These are phyloP conservation scores for Pyricularia grisea DNA, from an alignment of 2,329 filamentous ascomycete species.

Conservation along the genomic window DNA sequence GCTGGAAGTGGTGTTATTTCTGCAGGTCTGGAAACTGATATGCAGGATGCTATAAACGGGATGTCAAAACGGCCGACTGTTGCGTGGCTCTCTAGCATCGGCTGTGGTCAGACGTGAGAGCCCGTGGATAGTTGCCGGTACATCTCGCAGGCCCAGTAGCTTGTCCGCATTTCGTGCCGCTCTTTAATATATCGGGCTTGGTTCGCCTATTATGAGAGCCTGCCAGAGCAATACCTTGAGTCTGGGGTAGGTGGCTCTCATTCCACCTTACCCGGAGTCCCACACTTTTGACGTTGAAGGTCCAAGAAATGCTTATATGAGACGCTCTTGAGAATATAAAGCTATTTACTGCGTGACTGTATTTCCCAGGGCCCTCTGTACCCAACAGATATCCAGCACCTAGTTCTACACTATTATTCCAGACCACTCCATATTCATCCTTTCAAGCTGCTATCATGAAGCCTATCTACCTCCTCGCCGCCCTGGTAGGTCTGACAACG, in stretches of 20 bases:
- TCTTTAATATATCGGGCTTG: background rate
- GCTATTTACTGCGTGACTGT: background rate
- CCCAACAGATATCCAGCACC: background rate
- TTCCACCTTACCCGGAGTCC: background rate
- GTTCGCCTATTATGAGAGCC: background rate
- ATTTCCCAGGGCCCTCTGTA: background rate
- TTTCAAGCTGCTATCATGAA: slow-evolving; percentile 14
- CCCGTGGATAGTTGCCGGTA: background rate
- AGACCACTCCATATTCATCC: background rate
- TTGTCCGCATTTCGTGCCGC: background rate
- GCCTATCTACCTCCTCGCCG: slow-evolving; percentile 13
- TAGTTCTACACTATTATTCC: background rate
- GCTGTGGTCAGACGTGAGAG: background rate
- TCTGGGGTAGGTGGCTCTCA: background rate
- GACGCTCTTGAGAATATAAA: background rate
- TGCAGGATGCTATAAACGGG: background rate
- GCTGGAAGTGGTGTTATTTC: background rate
- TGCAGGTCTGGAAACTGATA: background rate
- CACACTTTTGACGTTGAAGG: background rate
- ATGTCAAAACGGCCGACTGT: background rate
- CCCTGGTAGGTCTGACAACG: slow-evolving; percentile 15
- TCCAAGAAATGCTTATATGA: background rate
- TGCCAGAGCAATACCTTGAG: background rate
- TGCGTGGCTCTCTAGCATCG: background rate
- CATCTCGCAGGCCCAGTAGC: background rate